Conservation (phyloP, 2,329 filamentous ascomycete species). For the Fusarium hainanense region DNA sequence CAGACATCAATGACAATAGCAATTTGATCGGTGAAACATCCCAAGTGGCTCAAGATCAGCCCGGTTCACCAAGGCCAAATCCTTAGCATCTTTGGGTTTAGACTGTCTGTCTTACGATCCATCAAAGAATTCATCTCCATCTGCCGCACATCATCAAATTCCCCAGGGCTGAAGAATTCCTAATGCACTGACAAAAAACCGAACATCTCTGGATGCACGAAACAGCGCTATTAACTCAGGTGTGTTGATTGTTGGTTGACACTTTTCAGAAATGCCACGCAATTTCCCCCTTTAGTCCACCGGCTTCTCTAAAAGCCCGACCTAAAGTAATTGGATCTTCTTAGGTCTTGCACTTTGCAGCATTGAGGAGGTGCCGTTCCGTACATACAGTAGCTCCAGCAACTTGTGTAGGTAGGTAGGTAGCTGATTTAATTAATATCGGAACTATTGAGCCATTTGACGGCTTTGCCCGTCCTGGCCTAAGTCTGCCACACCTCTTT, state of each 20-base stretch:
- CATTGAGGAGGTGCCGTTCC: slow-evolving; percentile 3
- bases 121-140: slow-evolving; percentile 3
- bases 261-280: slow-evolving; percentile 18
- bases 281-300: slow-evolving; percentile 36
- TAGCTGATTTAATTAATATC: slow-evolving; percentile 14
- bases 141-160: slow-evolving; percentile 12
- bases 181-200: neutral
- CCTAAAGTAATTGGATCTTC: slow-evolving; percentile 5
- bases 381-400: neutral
- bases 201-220: neutral
- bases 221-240: slow-evolving; percentile 7
- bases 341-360: slow-evolving; percentile 2
- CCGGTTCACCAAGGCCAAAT: slow-evolving; percentile 18
- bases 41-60: slow-evolving; percentile 6
- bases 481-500: slow-evolving; percentile 28
- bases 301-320: slow-evolving; percentile 1
- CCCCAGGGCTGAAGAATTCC: slow-evolving; percentile 18
- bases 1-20: neutral
- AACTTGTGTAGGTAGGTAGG: neutral
- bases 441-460: slow-evolving; percentile 18
- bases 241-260: slow-evolving; percentile 1
- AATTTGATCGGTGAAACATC: slow-evolving; percentile 34
- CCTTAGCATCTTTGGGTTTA: neutral
- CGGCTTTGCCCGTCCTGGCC: slow-evolving; percentile 30
- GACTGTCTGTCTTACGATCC: neutral